Base-by-base conservation (phyloP, 2,329 filamentous ascomycete species). In the Aspergillus tamarii region DNA sequence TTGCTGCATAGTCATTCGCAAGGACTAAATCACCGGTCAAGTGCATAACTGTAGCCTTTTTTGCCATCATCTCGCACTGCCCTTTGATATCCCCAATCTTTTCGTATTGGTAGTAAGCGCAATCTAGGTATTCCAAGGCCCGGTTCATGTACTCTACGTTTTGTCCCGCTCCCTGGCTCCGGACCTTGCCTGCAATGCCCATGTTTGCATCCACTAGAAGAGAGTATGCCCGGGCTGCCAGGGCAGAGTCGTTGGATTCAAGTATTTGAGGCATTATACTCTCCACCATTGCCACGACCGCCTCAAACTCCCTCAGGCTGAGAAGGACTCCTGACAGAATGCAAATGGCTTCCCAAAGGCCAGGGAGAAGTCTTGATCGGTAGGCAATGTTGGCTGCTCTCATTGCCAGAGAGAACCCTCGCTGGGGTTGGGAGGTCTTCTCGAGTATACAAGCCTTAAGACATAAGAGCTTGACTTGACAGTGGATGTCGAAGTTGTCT, bases 21-120 rank as follows among this genome's bases (percentile, higher is more conserved):
- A 89, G 70, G 21, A 82, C 82, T 67, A 83, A 76, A 69, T 93
- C 90, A 0, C 89, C 91, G 9, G 86, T 83, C 54, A 90, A 80
- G 75, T 89, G 88, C 82, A 92, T 91, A 57, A 96, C 85, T 57
- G 88, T 88, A 4, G 91, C 90, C 78, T 92, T 94, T 82, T 95
- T 95, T 23, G 90, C 89, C 80, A 94, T 85, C 82, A 91, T 88
- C 77, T 93, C 90, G 72, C 91, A 89, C 78, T 92, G 89, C 60
- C 88, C 88, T n/a, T 82, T 79, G 16, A 89, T 79, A 73, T 91
- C 91, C 73, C 91, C 88, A 16, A 92, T 81, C 54, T 82, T 84
- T 48, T 88, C 86, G 74, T 87, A 96, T 66, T 89, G 85, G 60
- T 78, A 80, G 68, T 89, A 88, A 0, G 89, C 87, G 65, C 82